These are phyloP conservation scores for Ogataea minuta DNA, from an alignment of 805 yeast genomes.

Conservation along the genomic window DNA sequence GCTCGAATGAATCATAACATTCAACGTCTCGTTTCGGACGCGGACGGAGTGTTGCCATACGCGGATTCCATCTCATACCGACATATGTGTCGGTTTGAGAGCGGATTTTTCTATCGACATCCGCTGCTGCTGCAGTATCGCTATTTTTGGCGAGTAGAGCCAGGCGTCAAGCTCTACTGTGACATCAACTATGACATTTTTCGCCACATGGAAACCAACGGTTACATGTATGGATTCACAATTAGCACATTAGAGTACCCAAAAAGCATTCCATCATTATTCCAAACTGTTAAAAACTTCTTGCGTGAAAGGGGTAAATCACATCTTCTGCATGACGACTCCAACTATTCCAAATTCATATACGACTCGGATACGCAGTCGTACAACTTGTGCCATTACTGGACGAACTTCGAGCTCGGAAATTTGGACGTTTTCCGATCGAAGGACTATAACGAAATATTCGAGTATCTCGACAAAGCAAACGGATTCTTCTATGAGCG, in stretches of 20 bases:
- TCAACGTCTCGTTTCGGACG: slow-evolving; percentile 20
- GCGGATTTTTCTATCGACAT: slow-evolving; percentile 80
- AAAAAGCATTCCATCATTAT: slow-evolving; percentile 59
- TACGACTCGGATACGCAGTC: slow-evolving; percentile 56
- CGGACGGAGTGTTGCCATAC: slow-evolving; percentile 49
- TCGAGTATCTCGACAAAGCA: slow-evolving; percentile 65
- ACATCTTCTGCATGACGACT: slow-evolving; percentile 35
- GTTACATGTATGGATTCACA: slow-evolving; percentile 71
- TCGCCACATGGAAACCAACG: slow-evolving; percentile 66
- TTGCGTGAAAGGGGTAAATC: slow-evolving; percentile 37
- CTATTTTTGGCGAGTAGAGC: slow-evolving; percentile 93
- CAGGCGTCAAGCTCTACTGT: slow-evolving; percentile 72
- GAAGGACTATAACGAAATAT: slow-evolving; percentile 62
- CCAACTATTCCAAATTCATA: slow-evolving; percentile 54
- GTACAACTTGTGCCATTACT: slow-evolving; percentile 80
- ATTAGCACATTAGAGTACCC: slow-evolving; percentile 70
- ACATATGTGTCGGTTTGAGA: slow-evolving; percentile 87
- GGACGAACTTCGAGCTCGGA: slow-evolving; percentile 87
- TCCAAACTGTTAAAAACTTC: slow-evolving; percentile 35
- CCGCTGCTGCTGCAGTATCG: slow-evolving; percentile 65
- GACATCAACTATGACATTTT: slow-evolving; percentile 75
- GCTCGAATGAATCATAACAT: slow-evolving; percentile 21
- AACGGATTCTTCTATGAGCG: slow-evolving; percentile 89
- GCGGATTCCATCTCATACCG: slow-evolving; percentile 64
- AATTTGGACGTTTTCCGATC: slow-evolving; percentile 68